Evolutionary conservation across 306 rosid genomes (phyloP), one percentile per base, ranked within the genome.

Genomic region (Gynostemma pentaphyllum): DNA sequence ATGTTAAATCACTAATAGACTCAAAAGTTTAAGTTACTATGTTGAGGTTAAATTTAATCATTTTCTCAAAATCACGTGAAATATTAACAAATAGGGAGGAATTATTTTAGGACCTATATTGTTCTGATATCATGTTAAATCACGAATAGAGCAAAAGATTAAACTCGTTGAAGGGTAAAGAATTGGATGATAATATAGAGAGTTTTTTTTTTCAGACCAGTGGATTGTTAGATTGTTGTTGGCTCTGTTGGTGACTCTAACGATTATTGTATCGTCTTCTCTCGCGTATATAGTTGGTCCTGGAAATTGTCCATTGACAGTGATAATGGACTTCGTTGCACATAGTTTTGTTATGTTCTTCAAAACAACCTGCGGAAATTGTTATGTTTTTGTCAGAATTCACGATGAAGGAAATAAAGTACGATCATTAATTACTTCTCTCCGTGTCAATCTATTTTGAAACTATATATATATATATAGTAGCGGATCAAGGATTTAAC

Each of bases 281-380:
- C 89, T 82, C 0, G 95, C 94, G 40, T 82, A 76, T 9, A 87
- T 50, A 22, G 85, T 81, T 72, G 88, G 90, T 44, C 95, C 94
- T 2, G 95, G 88, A 44, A 68, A 90, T 66, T 77, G 66, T 27
- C 92, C 92, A 30, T 90, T 83, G 23, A 87, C 73, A 0, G 87
- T 71, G 46, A 79, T 62, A 10, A 83, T 47, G 47, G 81, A 28
- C 75, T 84, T 87, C 12, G 74, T 79, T 19, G 82, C 72, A 64
- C 90, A 90, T 23, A 85, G 79, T 72, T 79, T 85, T 30, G 87
- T 90, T 24, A 69, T 60, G 50, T 74, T 81, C 75, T 72, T 80
- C 76, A 60, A 3, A 45, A 86, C 85, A 76, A 89, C 91, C 97
- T 86, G 76, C 55, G 65, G 10, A 69, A 5, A 13, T 13, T 5